phyloP scores from a whole-genome alignment of 202 grass and related monocot species.

The Elaeis oleifera region DNA sequence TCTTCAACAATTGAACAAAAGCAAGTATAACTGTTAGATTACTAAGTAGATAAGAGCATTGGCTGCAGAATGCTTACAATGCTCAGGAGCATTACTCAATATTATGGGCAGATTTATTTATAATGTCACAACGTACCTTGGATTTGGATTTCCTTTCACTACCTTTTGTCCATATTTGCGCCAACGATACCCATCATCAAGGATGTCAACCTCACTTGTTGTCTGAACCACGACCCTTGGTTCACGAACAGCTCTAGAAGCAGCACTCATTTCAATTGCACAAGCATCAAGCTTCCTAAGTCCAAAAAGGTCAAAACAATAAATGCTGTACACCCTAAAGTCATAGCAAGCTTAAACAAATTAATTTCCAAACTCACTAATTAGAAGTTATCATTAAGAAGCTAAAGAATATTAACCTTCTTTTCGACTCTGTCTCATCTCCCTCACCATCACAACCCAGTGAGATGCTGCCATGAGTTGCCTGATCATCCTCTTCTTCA shows the following conservation, averaged over 20 bases:
- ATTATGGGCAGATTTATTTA: neutral
- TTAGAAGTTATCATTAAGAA: neutral
- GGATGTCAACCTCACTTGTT: slow-evolving; percentile 94
- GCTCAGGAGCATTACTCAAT: too few relatives aligned
- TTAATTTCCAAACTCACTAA: too few relatives aligned
- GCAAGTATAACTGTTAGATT: too few relatives aligned
- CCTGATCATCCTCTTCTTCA: slow-evolving; percentile 48
- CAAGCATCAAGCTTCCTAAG: slow-evolving; percentile 68
- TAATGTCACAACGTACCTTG: slow-evolving; percentile 35
- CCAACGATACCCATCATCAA: slow-evolving; percentile 93
- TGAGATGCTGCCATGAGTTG: slow-evolving; percentile 45
- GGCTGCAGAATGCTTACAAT: too few relatives aligned
- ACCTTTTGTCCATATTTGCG: slow-evolving; percentile 99
- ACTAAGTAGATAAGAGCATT: too few relatives aligned
- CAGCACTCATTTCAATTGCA: slow-evolving; percentile 61
- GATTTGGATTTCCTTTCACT: slow-evolving; percentile 98
- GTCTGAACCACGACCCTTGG: slow-evolving; percentile 94
- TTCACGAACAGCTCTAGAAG: slow-evolving; percentile 74
- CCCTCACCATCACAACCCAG: slow-evolving; percentile 51
- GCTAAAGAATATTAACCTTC: slow-evolving; percentile 49
- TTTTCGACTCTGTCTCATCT: slow-evolving; percentile 91
- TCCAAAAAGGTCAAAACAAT: slow-evolving; percentile 8
- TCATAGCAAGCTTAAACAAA: too few relatives aligned
- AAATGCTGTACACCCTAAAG: too few relatives aligned
- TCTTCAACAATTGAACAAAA: too few relatives aligned